Evolutionary conservation across 1,139 yeast genomes (phyloP).

Genomic region (Geotrichum fermentans): DNA sequence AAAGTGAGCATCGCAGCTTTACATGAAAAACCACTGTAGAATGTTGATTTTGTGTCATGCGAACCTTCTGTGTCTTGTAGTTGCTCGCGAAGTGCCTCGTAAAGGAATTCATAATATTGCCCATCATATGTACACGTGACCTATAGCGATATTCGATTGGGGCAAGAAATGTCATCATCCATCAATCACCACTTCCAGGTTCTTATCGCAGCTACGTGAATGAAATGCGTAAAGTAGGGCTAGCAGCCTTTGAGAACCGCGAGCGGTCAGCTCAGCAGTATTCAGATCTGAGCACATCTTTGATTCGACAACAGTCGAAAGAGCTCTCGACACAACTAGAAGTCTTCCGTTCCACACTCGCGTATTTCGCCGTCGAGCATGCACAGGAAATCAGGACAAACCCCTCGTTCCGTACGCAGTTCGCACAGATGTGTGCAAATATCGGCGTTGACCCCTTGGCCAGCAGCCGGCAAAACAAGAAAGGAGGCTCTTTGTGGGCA

Average conservation of each 20-base stretch:
- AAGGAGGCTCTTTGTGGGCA: conserved; percentile 38
- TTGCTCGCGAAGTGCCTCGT: not conserved
- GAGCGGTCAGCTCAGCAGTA: conserved; percentile 34
- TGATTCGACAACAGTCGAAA: conserved; percentile 34
- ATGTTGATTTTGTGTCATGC: too few species aligned
- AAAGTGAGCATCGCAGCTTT: too few species aligned
- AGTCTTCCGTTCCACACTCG: conserved; percentile 38
- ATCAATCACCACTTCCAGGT: too few species aligned
- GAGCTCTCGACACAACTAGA: conserved; percentile 39
- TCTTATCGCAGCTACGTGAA: too few species aligned
- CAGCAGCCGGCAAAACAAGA: conserved; percentile 37
- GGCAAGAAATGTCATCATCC: conserved; percentile 28
- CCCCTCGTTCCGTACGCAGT: conserved; percentile 61
- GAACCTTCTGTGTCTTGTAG: too few species aligned
- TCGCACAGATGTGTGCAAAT: conserved; percentile 67
- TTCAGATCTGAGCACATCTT: conserved; percentile 34
- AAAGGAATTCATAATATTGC: not conserved
- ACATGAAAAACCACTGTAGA: too few species aligned
- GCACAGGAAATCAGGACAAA: conserved; percentile 66
- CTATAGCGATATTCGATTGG: not conserved
- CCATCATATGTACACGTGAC: not conserved
- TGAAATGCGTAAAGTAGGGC: conserved; percentile 41
- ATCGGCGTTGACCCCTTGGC: conserved; percentile 83
- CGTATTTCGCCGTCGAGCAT: conserved; percentile 41
- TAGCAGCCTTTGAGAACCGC: conserved; percentile 41